phyloP scores from a whole-genome alignment of 441 rosid species.

The Gossypium gossypioides region DNA sequence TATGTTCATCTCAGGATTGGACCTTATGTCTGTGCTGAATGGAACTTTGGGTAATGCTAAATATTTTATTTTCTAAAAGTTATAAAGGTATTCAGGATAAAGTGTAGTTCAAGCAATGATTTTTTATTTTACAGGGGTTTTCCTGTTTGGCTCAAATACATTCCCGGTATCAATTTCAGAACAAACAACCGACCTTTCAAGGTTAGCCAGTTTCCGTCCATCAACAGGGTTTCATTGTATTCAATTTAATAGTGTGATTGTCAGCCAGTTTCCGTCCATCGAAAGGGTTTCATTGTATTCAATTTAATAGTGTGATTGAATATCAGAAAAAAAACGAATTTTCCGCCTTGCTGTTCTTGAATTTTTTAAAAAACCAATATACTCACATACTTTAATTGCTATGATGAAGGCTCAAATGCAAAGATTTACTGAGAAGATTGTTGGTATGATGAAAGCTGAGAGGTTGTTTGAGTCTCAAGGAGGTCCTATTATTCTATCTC shows the following conservation, averaged over 20 bases:
- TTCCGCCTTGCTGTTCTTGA: neutral
- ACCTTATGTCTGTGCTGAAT: conserved; percentile 92
- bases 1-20: conserved; percentile 87
- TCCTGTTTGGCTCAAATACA: conserved; percentile 96
- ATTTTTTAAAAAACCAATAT: conserved; percentile 2
- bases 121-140: conserved; percentile 54
- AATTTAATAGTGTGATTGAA: neutral
- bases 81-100: conserved; percentile 1
- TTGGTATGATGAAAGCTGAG: conserved; percentile 91
- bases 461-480: conserved; percentile 78
- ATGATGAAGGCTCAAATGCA: conserved; percentile 67
- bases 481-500: conserved; percentile 90
- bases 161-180: conserved; percentile 91
- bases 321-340: neutral
- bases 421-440: conserved; percentile 74
- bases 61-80: conserved; percentile 9
- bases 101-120: conserved; percentile 16
- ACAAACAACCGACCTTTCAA: conserved; percentile 89
- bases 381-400: conserved; percentile 11
- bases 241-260: neutral
- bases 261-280: conserved; percentile 15
- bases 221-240: conserved; percentile 13
- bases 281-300: conserved; percentile 9
- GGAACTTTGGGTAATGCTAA: conserved; percentile 79
- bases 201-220: conserved; percentile 38